These are phyloP conservation scores for Rosa rugosa DNA, from an alignment of 306 rosid species.

Conservation along the genomic window DNA sequence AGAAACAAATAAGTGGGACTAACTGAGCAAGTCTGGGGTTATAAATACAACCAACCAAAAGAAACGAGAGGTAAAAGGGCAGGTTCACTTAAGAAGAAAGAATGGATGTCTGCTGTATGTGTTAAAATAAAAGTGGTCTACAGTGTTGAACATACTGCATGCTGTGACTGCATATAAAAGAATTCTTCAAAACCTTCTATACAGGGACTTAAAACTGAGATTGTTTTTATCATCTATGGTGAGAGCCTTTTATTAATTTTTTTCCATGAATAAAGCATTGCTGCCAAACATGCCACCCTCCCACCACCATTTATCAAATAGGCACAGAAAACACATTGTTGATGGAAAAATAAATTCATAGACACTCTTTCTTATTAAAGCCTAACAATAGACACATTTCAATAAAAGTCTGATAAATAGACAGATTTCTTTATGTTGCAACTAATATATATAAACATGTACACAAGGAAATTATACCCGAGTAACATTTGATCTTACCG, in stretches of 20 bases:
- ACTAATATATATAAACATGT: constrained; percentile 5
- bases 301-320: not conserved
- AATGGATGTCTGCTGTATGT: not conserved
- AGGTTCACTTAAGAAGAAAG: not conserved
- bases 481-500: constrained; percentile 53
- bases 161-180: not conserved
- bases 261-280: not conserved
- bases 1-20: not conserved
- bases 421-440: not conserved
- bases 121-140: not conserved
- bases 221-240: not conserved
- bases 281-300: not conserved
- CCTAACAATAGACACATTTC: not conserved
- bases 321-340: not conserved
- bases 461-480: constrained; percentile 11
- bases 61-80: not conserved
- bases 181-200: not conserved
- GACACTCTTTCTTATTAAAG: not conserved
- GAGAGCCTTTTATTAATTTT: not conserved
- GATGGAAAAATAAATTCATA: not conserved
- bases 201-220: not conserved
- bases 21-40: not conserved
- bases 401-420: not conserved
- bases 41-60: not conserved
- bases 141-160: not conserved